Percentiles rank a stretch among this genome's conserved stretches.
These are phyloP conservation scores for Metschnikowia amazonensis DNA, from an alignment of 805 yeast genomes.

Conservation along the genomic window DNA sequence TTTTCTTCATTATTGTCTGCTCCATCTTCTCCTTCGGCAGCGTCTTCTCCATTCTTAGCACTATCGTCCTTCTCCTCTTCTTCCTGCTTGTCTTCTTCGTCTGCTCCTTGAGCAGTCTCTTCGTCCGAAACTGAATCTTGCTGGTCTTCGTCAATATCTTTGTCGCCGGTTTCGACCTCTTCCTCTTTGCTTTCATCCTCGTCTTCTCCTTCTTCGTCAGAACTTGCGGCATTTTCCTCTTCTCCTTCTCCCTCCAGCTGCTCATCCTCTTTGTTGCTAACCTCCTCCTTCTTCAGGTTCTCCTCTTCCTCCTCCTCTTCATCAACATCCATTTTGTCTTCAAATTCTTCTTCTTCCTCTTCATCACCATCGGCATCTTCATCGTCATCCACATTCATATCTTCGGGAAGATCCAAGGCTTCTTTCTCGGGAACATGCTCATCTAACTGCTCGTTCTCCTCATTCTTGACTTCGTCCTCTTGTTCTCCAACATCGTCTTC, in stretches of 20 bases:
- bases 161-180: conserved; percentile 22
- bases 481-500: conserved; percentile 80
- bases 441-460: conserved; percentile 66
- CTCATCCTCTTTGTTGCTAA: conserved; percentile 17
- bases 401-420: conserved; percentile 87
- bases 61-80: conserved; percentile 34
- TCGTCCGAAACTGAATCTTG: conserved; percentile 27
- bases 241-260: conserved; percentile 15
- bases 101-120: conserved; percentile 31
- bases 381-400: conserved; percentile 82
- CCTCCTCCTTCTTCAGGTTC: conserved; percentile 22
- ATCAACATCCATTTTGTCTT: conserved; percentile 13
- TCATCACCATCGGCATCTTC: conserved; percentile 48
- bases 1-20: conserved; percentile 39
- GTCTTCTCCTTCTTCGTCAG: conserved; percentile 22
- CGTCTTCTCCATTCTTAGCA: conserved; percentile 25
- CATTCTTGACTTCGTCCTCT: conserved; percentile 70
- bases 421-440: conserved; percentile 78
- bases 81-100: conserved; percentile 33
- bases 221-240: conserved; percentile 11
- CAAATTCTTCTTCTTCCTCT: conserved; percentile 25
- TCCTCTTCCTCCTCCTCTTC: conserved; percentile 15
- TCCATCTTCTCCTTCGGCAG: conserved; percentile 54
- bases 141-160: conserved; percentile 26
- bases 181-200: conserved; percentile 22